Percentiles rank a stretch among this genome's conserved stretches.
These are phyloP conservation scores for Astraeus odoratus DNA, from an alignment of 768 basidiomycete species.

Conservation along the genomic window DNA sequence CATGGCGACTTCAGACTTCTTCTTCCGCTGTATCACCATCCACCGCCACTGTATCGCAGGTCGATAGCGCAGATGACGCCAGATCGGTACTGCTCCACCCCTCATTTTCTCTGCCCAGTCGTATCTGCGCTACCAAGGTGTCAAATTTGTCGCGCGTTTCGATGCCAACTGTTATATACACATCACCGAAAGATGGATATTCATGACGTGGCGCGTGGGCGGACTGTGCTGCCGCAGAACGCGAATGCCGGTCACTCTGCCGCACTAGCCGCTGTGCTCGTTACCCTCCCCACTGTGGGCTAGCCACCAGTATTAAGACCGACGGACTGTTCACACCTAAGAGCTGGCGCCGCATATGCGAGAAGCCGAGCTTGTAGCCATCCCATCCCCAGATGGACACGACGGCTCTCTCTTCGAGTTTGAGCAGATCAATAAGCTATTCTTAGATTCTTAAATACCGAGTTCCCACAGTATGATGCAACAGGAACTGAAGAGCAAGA, in stretches of 20 bases:
- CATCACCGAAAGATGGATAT: constrained; percentile 81
- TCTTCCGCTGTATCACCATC: too few relatives aligned
- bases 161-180: constrained; percentile 98
- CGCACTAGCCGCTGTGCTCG: constrained; percentile 50
- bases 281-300: constrained; percentile 68
- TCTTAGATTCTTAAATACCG: constrained; percentile 58
- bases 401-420: constrained; percentile 98
- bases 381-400: constrained; percentile 85
- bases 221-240: constrained; percentile 22
- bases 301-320: constrained; percentile 85
- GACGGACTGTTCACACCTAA: constrained; percentile 90
- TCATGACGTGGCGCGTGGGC: constrained; percentile 77
- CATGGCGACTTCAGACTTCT: constrained; percentile 51
- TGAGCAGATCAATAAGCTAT: constrained; percentile 82
- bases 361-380: constrained; percentile 71
- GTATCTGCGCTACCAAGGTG: constrained; percentile 95
- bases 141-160: constrained; percentile 93
- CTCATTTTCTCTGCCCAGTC: constrained; percentile 85
- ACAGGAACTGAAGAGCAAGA: constrained; percentile 28
- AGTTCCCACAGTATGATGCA: constrained; percentile 66
- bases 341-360: constrained; percentile 79
- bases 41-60: too few relatives aligned
- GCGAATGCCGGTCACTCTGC: constrained; percentile 13
- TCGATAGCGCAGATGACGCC: too few relatives aligned
- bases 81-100: constrained; percentile 6